These are phyloP conservation scores for Blepharisma stoltei DNA, from an alignment of 73 alveolate species.

Conservation along the genomic window DNA sequence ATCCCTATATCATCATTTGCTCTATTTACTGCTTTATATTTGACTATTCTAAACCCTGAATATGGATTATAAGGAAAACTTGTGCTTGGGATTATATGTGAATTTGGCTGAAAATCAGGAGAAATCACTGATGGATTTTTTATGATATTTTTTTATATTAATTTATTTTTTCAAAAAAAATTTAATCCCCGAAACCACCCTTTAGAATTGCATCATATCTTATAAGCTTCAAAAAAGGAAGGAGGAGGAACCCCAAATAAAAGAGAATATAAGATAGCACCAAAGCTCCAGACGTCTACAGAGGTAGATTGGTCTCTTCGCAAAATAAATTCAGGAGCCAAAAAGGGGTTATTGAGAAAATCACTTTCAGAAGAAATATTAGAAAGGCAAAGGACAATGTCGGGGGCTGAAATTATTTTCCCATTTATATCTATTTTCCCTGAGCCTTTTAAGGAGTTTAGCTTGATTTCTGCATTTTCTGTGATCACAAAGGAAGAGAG, in stretches of 20 bases:
- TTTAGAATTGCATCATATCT: conserved; percentile 51
- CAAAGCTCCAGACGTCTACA: conserved; percentile 82
- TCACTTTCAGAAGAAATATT: conserved; percentile 46
- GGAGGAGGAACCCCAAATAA: conserved; percentile 71
- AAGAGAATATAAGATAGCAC: conserved; percentile 65
- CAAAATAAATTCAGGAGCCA: conserved; percentile 76
- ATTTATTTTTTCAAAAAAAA: too few relatives aligned
- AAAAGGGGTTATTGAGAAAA: conserved; percentile 61
- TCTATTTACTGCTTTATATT: background rate
- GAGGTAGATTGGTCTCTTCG: conserved; percentile 58
- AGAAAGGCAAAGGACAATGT: conserved; percentile 57
- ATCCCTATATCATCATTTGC: background rate
- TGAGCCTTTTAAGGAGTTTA: conserved; percentile 52
- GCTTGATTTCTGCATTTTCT: conserved; percentile 70
- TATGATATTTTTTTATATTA: too few relatives aligned
- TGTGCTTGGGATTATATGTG: background rate
- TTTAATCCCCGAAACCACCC: too few relatives aligned
- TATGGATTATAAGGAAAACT: conserved; percentile 11
- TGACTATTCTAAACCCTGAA: background rate
- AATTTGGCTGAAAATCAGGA: conserved; percentile 26
- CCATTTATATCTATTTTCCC: conserved; percentile 44
- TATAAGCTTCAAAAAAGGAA: conserved; percentile 53
- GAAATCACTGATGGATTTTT: too few relatives aligned
- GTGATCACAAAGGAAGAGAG: conserved; percentile 55
- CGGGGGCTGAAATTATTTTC: conserved; percentile 43